Base-by-base conservation (phyloP, 495 filamentous ascomycete genomes). In the Xylaria curta region DNA sequence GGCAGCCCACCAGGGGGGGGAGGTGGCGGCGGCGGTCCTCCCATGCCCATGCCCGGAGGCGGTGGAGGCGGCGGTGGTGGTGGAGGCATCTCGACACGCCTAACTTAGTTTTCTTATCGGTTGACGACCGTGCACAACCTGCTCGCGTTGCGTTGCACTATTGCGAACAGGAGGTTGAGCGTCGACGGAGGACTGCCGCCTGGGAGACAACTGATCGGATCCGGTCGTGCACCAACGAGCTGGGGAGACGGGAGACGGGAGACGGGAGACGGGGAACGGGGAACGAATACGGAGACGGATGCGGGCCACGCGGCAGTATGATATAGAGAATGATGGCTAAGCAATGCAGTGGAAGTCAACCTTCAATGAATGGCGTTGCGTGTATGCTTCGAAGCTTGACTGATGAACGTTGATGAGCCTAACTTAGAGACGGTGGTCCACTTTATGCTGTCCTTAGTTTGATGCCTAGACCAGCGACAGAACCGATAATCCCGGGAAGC, bases 21-120 rank as follows among this genome's bases (percentile, higher is more conserved):
- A 69, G 91, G 90, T 54, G 91, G 91, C 66, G 91, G 92, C 54
- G 89, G 88, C 78, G 88, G 89, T 61, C 90, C 91, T 82, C 89
- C 91, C 80, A 88, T 85, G 49, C 88, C 89, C 70, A 87, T 89
- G 77, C 85, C 72, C 66, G 91, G 88, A 58, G 86, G 91, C 72
- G 91, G 91, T 53, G 91, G 90, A 75, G 87, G 87, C 81, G 91
- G 89, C 12, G 70, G 70, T 31, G 68, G 68, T 21, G 68, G 68
- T 9, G 68, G 68, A 70, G 68, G 68, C 68, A 70, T 70, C 59
- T 63, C 58, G 33, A 63, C 58, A 58, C 40, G 67, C 54, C 67
- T 26, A n/a, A 12, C 10, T 42, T 7, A 28, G 53, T 15, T 31
- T 31, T 28, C 0, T 33, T 1, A 19, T 59, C 17, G 38, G 13